A percentile compares a stretch with the other conserved stretches of the same genome.
Evolutionary conservation across 371 early-diverging fungal species (phyloP).

Genomic region (Conidiobolus coronatus): DNA sequence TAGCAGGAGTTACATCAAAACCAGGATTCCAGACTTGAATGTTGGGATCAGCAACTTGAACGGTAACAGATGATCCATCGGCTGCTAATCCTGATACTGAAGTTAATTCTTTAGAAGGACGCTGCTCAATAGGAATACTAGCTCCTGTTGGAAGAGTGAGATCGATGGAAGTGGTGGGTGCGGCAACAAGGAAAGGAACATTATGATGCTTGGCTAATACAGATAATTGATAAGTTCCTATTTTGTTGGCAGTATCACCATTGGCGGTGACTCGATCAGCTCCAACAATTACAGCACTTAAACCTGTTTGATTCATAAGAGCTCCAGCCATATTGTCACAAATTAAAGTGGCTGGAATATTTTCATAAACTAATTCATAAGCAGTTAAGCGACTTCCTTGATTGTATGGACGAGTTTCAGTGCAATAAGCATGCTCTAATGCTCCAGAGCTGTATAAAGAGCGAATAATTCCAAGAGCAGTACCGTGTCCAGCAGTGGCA

Average conservation of each 20-base stretch:
- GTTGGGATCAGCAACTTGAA: slow-evolving; percentile 61
- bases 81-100: slow-evolving; percentile 31
- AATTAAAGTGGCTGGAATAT: slow-evolving; percentile 73
- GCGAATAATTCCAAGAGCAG: slow-evolving; percentile 75
- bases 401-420: slow-evolving; percentile 93
- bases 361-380: slow-evolving; percentile 79
- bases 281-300: slow-evolving; percentile 79
- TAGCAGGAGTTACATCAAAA: slow-evolving; percentile 84
- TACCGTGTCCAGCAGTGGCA: slow-evolving; percentile 70
- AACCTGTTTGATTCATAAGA: slow-evolving; percentile 27
- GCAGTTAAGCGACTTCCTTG: slow-evolving; percentile 89
- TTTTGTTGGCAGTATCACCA: slow-evolving; percentile 96
- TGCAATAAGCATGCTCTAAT: slow-evolving; percentile 69
- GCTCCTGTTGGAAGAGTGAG: slow-evolving; percentile 34
- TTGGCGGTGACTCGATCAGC: slow-evolving; percentile 92
- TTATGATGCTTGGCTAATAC: slow-evolving; percentile 66
- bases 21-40: slow-evolving; percentile 88
- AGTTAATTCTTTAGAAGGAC: slow-evolving; percentile 52
- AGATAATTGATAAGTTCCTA: slow-evolving; percentile 91
- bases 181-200: slow-evolving; percentile 83
- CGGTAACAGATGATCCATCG: slow-evolving; percentile 18
- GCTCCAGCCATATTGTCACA: slow-evolving; percentile 84
- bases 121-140: slow-evolving; percentile 71
- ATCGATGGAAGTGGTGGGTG: slow-evolving; percentile 83
- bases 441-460: slow-evolving; percentile 27